Conservation (phyloP, 179 eudicot genomes). For the Amaranthus tricolor region DNA sequence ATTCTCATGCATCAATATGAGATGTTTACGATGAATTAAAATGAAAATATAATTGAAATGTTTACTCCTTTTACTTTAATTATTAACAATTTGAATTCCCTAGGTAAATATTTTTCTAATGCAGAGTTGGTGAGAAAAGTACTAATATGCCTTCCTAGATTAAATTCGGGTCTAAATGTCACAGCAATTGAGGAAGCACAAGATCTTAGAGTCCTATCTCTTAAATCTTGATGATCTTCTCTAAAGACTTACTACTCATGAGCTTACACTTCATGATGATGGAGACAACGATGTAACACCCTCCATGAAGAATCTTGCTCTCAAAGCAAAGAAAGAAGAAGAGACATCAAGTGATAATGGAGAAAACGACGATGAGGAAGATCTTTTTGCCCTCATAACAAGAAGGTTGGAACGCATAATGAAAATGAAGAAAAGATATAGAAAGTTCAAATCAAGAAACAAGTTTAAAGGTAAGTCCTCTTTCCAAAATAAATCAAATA, state of each 20-base stretch:
- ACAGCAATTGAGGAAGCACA: constrained; percentile 8
- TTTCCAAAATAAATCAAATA: not conserved
- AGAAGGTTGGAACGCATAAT: not conserved
- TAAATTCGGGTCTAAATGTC: not conserved
- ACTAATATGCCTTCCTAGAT: not conserved
- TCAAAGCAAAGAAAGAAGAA: constrained; percentile 1
- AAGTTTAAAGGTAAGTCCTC: not conserved
- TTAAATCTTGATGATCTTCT: too few relatives aligned
- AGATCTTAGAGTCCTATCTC: not conserved
- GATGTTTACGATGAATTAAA: too few relatives aligned
- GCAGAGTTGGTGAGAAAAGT: not conserved
- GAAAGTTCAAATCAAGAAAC: not conserved
- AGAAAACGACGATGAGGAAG: not conserved
- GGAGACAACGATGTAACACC: not conserved
- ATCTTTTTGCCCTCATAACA: not conserved
- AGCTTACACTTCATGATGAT: not conserved
- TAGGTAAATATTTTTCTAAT: not conserved
- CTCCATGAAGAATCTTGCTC: not conserved
- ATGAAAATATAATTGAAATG: too few relatives aligned
- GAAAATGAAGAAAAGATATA: not conserved
- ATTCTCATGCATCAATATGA: too few relatives aligned
- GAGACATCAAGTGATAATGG: not conserved
- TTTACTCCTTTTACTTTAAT: not conserved
- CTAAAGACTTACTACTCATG: not conserved
- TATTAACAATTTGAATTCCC: not conserved